Conservation (phyloP, 2,329 filamentous ascomycete genomes). For the Cordyceps cicadae region DNA sequence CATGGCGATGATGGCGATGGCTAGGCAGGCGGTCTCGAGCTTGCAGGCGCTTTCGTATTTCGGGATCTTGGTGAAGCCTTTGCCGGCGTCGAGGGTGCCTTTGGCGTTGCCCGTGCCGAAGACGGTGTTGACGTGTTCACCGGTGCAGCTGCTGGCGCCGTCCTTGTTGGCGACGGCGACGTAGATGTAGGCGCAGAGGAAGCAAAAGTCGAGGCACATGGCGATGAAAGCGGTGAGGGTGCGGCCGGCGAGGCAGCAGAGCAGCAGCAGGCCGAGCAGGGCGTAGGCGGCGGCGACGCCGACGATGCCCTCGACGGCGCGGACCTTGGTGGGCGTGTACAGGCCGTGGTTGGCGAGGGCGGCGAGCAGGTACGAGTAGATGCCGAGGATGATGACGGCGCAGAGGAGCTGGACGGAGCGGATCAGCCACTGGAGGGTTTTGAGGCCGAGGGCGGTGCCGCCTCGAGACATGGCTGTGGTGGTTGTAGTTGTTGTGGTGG, state of each 20-base stretch:
- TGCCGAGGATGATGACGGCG: slow-evolving; percentile 63
- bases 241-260: slow-evolving; percentile 72
- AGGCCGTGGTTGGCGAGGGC: slow-evolving; percentile 58
- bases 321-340: slow-evolving; percentile 54
- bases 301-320: slow-evolving; percentile 70
- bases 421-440: slow-evolving; percentile 60
- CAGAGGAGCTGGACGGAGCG: slow-evolving; percentile 67
- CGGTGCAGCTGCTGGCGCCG: slow-evolving; percentile 58
- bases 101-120: slow-evolving; percentile 57
- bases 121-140: slow-evolving; percentile 49
- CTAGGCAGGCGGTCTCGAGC: slow-evolving; percentile 68
- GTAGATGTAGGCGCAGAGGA: slow-evolving; percentile 71
- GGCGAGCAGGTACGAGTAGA: slow-evolving; percentile 80
- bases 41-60: slow-evolving; percentile 53
- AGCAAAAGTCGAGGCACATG: slow-evolving; percentile 68
- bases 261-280: slow-evolving; percentile 60
- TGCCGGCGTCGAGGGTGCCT: slow-evolving; percentile 37
- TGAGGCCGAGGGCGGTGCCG: slow-evolving; percentile 45
- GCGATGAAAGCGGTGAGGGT: slow-evolving; percentile 64
- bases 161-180: slow-evolving; percentile 66
- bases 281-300: slow-evolving; percentile 70
- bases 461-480: not conserved
- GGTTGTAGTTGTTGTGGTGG: not conserved
- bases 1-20: slow-evolving; percentile 70
- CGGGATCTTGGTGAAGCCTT: slow-evolving; percentile 41